A percentile compares a stretch with the other conserved stretches of the same genome.
phyloP scores from a whole-genome alignment of 106 monocot species.

The Amphibolis antarctica region DNA sequence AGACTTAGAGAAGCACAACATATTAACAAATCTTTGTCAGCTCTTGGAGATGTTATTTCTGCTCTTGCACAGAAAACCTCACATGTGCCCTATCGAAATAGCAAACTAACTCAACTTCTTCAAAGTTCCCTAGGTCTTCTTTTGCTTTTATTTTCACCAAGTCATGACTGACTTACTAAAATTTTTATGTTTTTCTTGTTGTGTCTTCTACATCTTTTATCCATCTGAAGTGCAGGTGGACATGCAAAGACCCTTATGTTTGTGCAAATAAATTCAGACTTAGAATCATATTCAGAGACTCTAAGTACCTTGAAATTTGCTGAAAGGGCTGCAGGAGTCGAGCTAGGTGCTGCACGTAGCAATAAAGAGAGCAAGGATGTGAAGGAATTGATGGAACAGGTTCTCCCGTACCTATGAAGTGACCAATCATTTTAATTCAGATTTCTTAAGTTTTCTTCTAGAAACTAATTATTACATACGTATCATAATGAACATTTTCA shows the following conservation, averaged over 20 bases:
- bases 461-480: too few relatives aligned
- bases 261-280: constrained; percentile 86
- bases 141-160: neutral
- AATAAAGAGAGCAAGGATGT: constrained; percentile 91
- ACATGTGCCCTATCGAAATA: constrained; percentile 77
- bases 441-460: too few relatives aligned
- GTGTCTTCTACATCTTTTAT: too few relatives aligned
- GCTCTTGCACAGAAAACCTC: constrained; percentile 58
- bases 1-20: constrained; percentile 81
- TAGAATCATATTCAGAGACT: constrained; percentile 74
- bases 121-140: constrained; percentile 59
- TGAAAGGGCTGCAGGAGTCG: constrained; percentile 91
- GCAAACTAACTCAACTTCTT: constrained; percentile 84
- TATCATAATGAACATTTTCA: too few relatives aligned
- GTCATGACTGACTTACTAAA: too few relatives aligned
- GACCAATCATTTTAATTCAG: neutral
- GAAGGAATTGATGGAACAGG: constrained; percentile 90
- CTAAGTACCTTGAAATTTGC: constrained; percentile 92
- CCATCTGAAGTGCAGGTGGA: constrained; percentile 39
- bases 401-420: too few relatives aligned
- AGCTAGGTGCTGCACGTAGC: constrained; percentile 87
- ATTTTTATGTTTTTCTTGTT: too few relatives aligned
- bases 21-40: constrained; percentile 78
- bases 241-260: constrained; percentile 98
- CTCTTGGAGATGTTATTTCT: constrained; percentile 86